Base-by-base conservation (phyloP, 78 protist species). In the Dictyostelium brefeldianum region DNA sequence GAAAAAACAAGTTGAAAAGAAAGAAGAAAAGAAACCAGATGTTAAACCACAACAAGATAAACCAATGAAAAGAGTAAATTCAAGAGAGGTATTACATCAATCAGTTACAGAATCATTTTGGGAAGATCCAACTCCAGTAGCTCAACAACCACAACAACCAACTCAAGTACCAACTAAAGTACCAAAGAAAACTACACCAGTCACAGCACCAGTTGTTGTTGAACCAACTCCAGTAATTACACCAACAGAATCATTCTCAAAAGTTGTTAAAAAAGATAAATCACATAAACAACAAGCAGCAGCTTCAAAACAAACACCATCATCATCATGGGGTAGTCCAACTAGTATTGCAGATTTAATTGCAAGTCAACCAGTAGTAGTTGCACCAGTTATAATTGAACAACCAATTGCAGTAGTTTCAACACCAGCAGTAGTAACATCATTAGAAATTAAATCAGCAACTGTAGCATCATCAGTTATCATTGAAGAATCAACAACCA, bases 121-220 rank as follows among this genome's bases (percentile, higher is more conserved):
- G 81, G 81, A 77, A 50, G 81, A 77, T 14, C 81, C 81, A 77
- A 50, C 56, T 27, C 51, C 64, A 77, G 54, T 43, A 43, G 78
- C 14, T 14, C 75, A 25, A 65, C 74, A 22, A 67, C 12, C 47
- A 15, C 43, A 67, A 31, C 22, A 27, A 31, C 50, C 47, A 31
- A 31, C 43, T 6, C 29, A 25, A 31, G 48, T 31, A 31, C 75
- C 75, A 67, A 31, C 43, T 6, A 25, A 25, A 31, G 48, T 31
- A 31, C 75, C 75, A 67, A 31, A 31, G 41, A 67, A 67, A 67
- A 67, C 43, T 62, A 17, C 18, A 15, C 47, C 14, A 31, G 22
- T 48, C 20, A 43, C 25, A 36, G 6, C 75, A 4, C 43, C 75
- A 67, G 8, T 47, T 5, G 56, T 36, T 36, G 43, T 51, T 51